These are phyloP conservation scores for Starmera dryadoides DNA, from an alignment of 805 yeast genomes.

Conservation along the genomic window DNA sequence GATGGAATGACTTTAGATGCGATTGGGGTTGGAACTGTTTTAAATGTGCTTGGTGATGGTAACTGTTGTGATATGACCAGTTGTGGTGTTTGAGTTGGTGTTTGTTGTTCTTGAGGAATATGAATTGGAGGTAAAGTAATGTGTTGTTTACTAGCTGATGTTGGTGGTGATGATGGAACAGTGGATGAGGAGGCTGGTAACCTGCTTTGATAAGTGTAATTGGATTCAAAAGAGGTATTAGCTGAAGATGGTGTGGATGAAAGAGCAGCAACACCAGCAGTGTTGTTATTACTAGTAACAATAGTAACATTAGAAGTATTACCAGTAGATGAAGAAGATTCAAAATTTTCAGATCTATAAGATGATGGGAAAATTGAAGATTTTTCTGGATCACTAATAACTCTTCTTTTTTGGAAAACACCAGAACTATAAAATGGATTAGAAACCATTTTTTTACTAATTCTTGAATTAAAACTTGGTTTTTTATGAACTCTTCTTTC, in stretches of 20 bases:
- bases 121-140: neutral
- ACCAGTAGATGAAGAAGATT: no score
- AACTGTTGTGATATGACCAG: neutral
- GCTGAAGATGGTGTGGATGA: neutral
- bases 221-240: conserved; percentile 4
- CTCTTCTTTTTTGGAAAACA: conserved; percentile 6
- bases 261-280: neutral
- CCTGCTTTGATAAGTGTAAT: conserved; percentile 3
- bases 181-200: neutral
- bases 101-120: neutral
- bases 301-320: no score
- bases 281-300: neutral
- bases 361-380: conserved; percentile 2
- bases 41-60: conserved; percentile 3
- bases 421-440: neutral
- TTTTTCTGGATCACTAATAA: conserved; percentile 8
- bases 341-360: neutral
- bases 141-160: neutral
- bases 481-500: conserved; percentile 10
- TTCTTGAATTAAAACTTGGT: conserved; percentile 22
- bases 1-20: neutral
- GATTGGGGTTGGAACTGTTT: neutral
- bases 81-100: neutral
- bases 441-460: conserved; percentile 21
- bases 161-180: conserved; percentile 2